Evolutionary conservation across 805 yeast species (phyloP), one percentile per base, ranked within the genome.

Genomic region (Yarrowia alimentaria): DNA sequence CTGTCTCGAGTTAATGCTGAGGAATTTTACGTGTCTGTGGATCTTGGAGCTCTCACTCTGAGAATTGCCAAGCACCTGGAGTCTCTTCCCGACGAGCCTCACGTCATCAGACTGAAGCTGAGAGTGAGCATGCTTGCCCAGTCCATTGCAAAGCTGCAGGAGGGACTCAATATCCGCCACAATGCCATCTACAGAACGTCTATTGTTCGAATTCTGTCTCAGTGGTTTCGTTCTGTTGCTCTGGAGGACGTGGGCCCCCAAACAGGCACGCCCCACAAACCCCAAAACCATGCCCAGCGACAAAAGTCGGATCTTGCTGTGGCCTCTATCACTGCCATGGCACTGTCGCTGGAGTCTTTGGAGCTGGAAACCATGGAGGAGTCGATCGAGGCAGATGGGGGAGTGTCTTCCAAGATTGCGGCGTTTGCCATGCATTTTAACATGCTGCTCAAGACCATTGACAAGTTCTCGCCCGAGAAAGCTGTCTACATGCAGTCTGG

Each of bases 391-490:
- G 52, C 64, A 61, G 18, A 71, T 65, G 59, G 68, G 64, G 40
- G 51, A 9, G 19, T 54, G 7, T 35, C 55, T 10, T 52, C 57
- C 30, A 74, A 73, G 56, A 70, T 74, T 35, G 61, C 68, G 26
- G 69, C 69, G 6, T 76, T 76, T 58, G 70, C 70, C 9, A 69
- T 68, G 54, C 74, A 73, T 55, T 76, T 76, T 56, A 68, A 76
- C 5, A 55, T 76, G 32, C 72, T 76, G 35, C 69, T 74, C 58
- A 70, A 74, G 56, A 69, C 75, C 16, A 65, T 76, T 40, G 76
- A 76, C 32, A 54, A 59, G 24, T 54, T 57, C 66, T 70, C 59
- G 68, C 66, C 57, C 47, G 55, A 54, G 38, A 14, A 37, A 3
- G 11, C 24, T 10, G 28, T 54, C 9, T 20, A 20, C 47, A 24